Evolutionary conservation across 768 basidiomycete species (phyloP).

Genomic region (Amanita muscaria): DNA sequence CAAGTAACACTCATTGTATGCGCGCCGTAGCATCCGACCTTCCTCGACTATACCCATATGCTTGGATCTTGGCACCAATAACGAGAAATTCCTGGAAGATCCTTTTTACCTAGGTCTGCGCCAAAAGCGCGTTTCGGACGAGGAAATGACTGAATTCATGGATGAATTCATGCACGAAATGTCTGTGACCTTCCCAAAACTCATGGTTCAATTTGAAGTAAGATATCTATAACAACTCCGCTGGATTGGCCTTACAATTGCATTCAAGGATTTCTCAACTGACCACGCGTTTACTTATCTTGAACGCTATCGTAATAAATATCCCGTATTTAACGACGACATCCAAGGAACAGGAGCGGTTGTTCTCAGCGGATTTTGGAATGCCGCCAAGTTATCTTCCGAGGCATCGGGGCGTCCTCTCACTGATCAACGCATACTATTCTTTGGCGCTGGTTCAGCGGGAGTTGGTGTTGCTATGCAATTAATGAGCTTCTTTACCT

Average conservation of each 20-base stretch:
- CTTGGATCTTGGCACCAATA: slow-evolving; percentile 88
- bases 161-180: slow-evolving; percentile 90
- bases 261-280: slow-evolving; percentile 74
- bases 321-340: slow-evolving; percentile 84
- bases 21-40: slow-evolving; percentile 62
- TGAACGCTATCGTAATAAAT: slow-evolving; percentile 62
- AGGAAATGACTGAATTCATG: slow-evolving; percentile 75
- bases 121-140: slow-evolving; percentile 53
- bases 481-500: slow-evolving; percentile 80
- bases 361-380: slow-evolving; percentile 83
- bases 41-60: slow-evolving; percentile 74
- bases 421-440: slow-evolving; percentile 74
- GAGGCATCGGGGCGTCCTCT: slow-evolving; percentile 62
- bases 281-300: slow-evolving; percentile 88
- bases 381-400: slow-evolving; percentile 73
- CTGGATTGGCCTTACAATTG: neutral
- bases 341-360: slow-evolving; percentile 90
- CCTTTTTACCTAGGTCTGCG: slow-evolving; percentile 86
- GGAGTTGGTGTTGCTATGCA: slow-evolving; percentile 91
- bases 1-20: neutral
- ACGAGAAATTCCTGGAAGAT: slow-evolving; percentile 67
- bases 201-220: slow-evolving; percentile 82
- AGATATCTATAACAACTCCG: slow-evolving; percentile 9
- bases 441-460: slow-evolving; percentile 88
- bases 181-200: slow-evolving; percentile 61